Conservation (phyloP, 345 rosid genomes). For the Sapria himalayana region DNA sequence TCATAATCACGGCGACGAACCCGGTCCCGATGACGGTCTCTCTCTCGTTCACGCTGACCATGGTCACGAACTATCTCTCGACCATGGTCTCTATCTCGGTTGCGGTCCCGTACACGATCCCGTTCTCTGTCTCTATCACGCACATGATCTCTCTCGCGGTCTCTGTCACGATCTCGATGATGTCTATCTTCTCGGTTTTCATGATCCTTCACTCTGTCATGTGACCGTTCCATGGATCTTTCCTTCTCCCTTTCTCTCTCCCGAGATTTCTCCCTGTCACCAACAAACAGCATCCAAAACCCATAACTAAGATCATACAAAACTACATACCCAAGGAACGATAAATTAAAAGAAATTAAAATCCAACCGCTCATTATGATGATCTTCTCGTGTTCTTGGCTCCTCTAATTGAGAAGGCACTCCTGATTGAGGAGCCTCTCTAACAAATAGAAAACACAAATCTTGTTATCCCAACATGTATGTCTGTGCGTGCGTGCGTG, state of each 20-base stretch:
- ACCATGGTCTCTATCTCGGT: constrained; percentile 21
- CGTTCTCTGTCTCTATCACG: constrained; percentile 39
- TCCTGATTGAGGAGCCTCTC: constrained; percentile 48
- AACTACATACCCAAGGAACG: not conserved
- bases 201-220: constrained; percentile 65
- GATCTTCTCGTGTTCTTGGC: constrained; percentile 63
- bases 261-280: constrained; percentile 47
- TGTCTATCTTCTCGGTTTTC: constrained; percentile 70
- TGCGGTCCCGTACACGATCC: constrained; percentile 29
- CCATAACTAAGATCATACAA: constrained; percentile 1
- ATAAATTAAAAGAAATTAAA: not conserved
- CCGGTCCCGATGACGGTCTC: constrained; percentile 8
- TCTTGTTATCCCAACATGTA: no score
- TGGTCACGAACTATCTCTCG: constrained; percentile 25
- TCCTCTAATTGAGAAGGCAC: constrained; percentile 55
- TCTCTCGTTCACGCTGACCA: no score
- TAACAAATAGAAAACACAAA: constrained; percentile 14
- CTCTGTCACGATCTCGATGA: constrained; percentile 56
- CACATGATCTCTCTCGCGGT: constrained; percentile 18
- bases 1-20: constrained; percentile 16
- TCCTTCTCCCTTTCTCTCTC: constrained; percentile 57
- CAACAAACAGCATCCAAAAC: constrained; percentile 6
- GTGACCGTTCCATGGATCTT: constrained; percentile 56
- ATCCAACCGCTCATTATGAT: constrained; percentile 35
- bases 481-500: no score